Evolutionary conservation across 805 yeast genomes (phyloP), one percentile per base, ranked within the genome.

Genomic region (Pichia rugopelliculosa): DNA sequence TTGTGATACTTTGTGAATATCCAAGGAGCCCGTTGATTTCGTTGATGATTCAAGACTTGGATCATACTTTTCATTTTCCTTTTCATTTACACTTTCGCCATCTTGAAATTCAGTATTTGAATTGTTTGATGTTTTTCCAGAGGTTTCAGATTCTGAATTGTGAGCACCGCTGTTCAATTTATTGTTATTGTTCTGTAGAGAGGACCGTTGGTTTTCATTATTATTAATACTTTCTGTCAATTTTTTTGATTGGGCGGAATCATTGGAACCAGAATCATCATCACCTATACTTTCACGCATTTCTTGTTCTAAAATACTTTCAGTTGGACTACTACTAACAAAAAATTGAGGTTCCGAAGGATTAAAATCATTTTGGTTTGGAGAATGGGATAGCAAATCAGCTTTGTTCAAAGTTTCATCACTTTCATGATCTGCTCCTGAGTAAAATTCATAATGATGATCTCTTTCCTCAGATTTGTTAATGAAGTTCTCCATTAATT

Each of bases 291-390:
- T 36, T 7, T 47, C 44, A 6, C 51, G 38, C 2, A 46, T 30
- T 25, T 47, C 51, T 11, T 40, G 36, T 18, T 61, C 66, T 36
- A 55, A 48, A 10, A 52, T 53, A 45, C 58, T 67, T 55, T 62
- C 62, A 3, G 66, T 52, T 6, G 68, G 67, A 49, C 67, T 65
- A n/a, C 50, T 40, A 33, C 62, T 58, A 6, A 90, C 83, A 65
- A 89, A 89, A 59, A 77, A 87, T 59, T 89, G 96, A 0, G 97
- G 97, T 60, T 89, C 97, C 15, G 89, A 80, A 0, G 97, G 96
- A 62, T 89, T 88, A 62, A 87, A 87, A n/a, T 82, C 80, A 44
- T 67, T 60, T 23, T 39, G 39, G 13, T 48, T 47, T 13, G 52
- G 45, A 4, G 47, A 42, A 13, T 38, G 25, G 17, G 56, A 40